These are phyloP conservation scores for Botryotinia convoluta DNA, from an alignment of 2,329 filamentous ascomycete species.

Conservation along the genomic window DNA sequence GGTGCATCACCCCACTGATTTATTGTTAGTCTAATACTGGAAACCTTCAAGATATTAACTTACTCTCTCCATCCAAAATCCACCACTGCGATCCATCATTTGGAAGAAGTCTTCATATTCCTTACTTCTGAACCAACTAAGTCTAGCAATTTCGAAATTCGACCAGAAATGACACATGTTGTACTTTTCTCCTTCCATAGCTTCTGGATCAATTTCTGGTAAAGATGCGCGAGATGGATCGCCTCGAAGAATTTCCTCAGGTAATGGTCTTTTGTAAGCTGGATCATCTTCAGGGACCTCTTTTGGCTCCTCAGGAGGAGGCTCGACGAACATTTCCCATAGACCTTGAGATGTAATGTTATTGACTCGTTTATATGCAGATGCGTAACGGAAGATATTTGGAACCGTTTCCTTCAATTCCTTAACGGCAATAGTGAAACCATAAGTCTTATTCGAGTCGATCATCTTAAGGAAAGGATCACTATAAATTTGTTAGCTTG, in stretches of 20 bases:
- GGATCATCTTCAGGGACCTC: conserved; percentile 56
- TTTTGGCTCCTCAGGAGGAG: conserved; percentile 58
- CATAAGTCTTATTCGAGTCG: conserved; percentile 92
- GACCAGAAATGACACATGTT: conserved; percentile 99
- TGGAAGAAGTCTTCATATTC: conserved; percentile 97
- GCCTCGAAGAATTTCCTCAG: conserved; percentile 76
- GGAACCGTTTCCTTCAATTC: conserved; percentile 96
- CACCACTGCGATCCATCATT: conserved; percentile 97
- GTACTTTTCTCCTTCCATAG: conserved; percentile 96
- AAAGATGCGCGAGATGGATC: conserved; percentile 69
- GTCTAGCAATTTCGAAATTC: conserved; percentile 95
- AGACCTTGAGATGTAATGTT: conserved; percentile 87
- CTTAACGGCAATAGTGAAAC: conserved; percentile 98
- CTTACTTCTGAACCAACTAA: conserved; percentile 96
- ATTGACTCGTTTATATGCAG: conserved; percentile 90
- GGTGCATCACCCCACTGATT: conserved; percentile 93
- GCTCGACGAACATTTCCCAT: conserved; percentile 98
- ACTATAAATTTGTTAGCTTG: conserved; percentile 44
- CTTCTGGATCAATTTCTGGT: conserved; percentile 82
- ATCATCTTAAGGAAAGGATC: conserved; percentile 97
- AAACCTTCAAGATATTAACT: conserved; percentile 37
- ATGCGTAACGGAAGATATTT: conserved; percentile 98
- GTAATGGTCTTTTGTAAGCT: conserved; percentile 58
- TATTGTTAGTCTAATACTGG: conserved; percentile 27
- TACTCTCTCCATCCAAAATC: conserved; percentile 99